These are phyloP conservation scores for Tylopilus cervinicoccineus DNA, from an alignment of 768 basidiomycete genomes.

Conservation along the genomic window DNA sequence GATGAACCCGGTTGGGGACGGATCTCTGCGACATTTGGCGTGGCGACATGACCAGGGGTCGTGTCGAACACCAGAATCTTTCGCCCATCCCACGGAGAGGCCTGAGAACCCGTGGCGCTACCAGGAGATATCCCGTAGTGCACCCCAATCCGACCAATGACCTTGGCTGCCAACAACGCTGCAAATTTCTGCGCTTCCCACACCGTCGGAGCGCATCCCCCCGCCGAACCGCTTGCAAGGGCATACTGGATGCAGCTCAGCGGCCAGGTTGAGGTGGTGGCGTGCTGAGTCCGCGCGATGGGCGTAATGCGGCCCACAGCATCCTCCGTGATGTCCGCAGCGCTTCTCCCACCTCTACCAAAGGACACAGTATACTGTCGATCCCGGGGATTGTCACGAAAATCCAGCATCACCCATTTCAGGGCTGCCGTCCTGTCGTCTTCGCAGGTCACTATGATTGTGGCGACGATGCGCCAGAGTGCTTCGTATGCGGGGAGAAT, in stretches of 20 bases:
- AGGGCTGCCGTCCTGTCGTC: conserved; percentile 18
- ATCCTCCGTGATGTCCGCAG: conserved; percentile 17
- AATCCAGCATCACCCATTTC: conserved; percentile 32
- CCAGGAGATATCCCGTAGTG: conserved; percentile 18
- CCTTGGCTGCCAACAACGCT: conserved; percentile 42
- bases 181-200: conserved; percentile 51
- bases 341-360: conserved; percentile 14
- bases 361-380: conserved; percentile 17
- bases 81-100: conserved; percentile 36
- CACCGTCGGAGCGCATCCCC: conserved; percentile 36
- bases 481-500: conserved; percentile 61
- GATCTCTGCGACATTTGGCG: neutral
- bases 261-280: conserved; percentile 4
- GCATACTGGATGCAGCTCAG: conserved; percentile 15
- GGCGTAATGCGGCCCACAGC: conserved; percentile 13
- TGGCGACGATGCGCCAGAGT: conserved; percentile 57
- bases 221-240: neutral
- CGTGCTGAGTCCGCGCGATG: conserved; percentile 13
- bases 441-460: conserved; percentile 35
- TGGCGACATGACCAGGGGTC: neutral
- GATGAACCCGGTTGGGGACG: conserved; percentile 2
- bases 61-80: conserved; percentile 12
- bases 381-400: conserved; percentile 33
- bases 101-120: conserved; percentile 33
- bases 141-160: conserved; percentile 35